Evolutionary conservation across 495 filamentous ascomycete genomes (phyloP), one percentile per base, ranked within the genome.

Genomic region (Xylaria castorea): DNA sequence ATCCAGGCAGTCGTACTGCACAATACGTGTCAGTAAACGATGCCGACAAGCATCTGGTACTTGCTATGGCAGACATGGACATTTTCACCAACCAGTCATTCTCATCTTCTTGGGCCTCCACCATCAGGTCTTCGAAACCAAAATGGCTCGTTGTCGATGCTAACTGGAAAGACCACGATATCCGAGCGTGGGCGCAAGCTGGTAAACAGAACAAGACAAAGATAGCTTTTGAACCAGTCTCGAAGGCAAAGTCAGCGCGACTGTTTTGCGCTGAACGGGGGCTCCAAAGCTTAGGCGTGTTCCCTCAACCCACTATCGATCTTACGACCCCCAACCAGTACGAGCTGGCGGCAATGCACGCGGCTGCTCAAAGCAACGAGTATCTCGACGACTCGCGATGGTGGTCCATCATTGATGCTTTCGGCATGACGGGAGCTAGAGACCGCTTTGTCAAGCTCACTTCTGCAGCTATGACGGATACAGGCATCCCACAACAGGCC

Each of bases 51-150:
- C 91, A 94, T 70, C 87, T 99, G 12, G 85, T 92, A 3, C 78
- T 97, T 57, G 95, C 93, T 65, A 97, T 97, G 92, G 94, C 96
- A 22, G 96, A 99, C 78, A 97, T 98, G 94, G 85, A 83, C 64
- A 96, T 99, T 77, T 86, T 97, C 71, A 90, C 94, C 65, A 80
- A 73, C 7, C 80, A 85, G 51, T 80, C 79, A 5, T 85, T 85
- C 76, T 79, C 85, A 0, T 76, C 71, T 73, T 87, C 81, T 77
- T 93, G 91, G 91, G 86, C 88, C 55, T 86, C 88, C 9, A 80
- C 89, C 38, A 78, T 93, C 12, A 76, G 81, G 27, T 81, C 78
- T 16, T 81, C 85, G 12, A 86, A 85, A 66, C 92, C 94, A 3
- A 89, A 89, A 72, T 93, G 91, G 90, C 83, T 94, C 60, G 89